Evolutionary conservation across 129 eudicot species (phyloP), one percentile per base, ranked within the genome.

Genomic region (Lactuca sativa): DNA sequence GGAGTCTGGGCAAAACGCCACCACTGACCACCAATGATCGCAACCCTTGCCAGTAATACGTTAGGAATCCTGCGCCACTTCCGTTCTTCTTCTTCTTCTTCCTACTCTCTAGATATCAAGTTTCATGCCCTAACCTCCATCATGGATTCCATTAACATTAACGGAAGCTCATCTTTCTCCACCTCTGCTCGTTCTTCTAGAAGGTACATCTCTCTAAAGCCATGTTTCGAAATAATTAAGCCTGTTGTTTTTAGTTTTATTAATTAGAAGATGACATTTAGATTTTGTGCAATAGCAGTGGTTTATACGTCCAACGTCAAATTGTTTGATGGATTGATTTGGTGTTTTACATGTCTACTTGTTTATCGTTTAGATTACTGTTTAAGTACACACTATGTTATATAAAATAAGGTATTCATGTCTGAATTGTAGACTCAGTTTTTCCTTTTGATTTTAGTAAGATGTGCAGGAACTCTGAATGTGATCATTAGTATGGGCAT

Each of bases 11-110:
- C 60, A 31, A 58, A 58, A 5, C 40, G 25, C 4, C 62, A 18
- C 62, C 52, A 34, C 61, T 32, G 73, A 58, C 73, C 51, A 13
- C 68, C 40, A 44, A 57, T 59, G 74, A 1, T 53, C 11, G 66
- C 79, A 17, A 17, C 56, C 48, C 66, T 77, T 41, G 13, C 71
- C 66, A 53, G 73, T 41, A 36, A 70, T 34, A 54, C 76, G 41
- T 13, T 74, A 44, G 73, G 78, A 48, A 11, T 69, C 62, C 49
- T 80, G 2, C 72, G 86, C 69, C 32, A 78, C 72, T 59, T 75
- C 7, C 73, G 70, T 66, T 71, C 52, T 52, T 17, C 72, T 37
- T 4, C 16, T 51, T 3, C 32, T 30, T 67, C 79, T 44, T 41
- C 54, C 1, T 64, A 70, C 51, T 49, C 69, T 36, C 53, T 59